phyloP scores from a whole-genome alignment of 768 basidiomycete species.

The Boletus speciosus region DNA sequence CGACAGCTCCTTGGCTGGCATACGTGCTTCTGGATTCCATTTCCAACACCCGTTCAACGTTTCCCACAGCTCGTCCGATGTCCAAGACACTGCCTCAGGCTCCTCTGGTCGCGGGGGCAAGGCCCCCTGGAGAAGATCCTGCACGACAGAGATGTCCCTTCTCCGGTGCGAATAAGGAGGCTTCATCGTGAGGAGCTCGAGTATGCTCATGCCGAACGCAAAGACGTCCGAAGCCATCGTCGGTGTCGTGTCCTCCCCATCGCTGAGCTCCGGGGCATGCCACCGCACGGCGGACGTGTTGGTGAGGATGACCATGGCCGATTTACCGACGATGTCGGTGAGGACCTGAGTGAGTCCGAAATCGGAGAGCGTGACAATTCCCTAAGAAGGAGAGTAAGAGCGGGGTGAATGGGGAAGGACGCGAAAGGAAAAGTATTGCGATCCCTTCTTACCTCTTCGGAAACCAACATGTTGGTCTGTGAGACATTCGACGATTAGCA shows the following conservation, averaged over 20 bases:
- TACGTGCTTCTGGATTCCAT: conserved; percentile 35
- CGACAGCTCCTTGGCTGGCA: conserved; percentile 38
- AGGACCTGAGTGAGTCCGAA: conserved; percentile 64
- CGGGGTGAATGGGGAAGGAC: not conserved
- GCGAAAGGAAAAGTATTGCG: not conserved
- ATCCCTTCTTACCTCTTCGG: conserved; percentile 36
- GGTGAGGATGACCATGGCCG: conserved; percentile 46
- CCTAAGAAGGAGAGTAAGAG: conserved; percentile 31
- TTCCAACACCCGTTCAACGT: conserved; percentile 48
- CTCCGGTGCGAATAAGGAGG: conserved; percentile 49
- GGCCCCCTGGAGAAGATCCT: conserved; percentile 37
- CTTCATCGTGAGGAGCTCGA: conserved; percentile 54
- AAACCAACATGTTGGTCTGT: conserved; percentile 59
- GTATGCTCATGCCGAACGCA: conserved; percentile 57
- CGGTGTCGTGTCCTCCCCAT: conserved; percentile 38
- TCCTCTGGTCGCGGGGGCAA: conserved; percentile 44
- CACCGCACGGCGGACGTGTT: conserved; percentile 49
- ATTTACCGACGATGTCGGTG: conserved; percentile 51
- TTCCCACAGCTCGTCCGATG: conserved; percentile 48
- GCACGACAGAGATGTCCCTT: conserved; percentile 50
- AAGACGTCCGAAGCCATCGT: conserved; percentile 53
- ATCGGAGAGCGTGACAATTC: conserved; percentile 54
- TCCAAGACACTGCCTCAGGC: conserved; percentile 32
- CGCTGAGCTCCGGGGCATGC: conserved; percentile 59
- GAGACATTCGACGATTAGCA: conserved; percentile 1